Base-by-base conservation (phyloP, 352 stramenopile genomes). In the Globisporangium polare region DNA sequence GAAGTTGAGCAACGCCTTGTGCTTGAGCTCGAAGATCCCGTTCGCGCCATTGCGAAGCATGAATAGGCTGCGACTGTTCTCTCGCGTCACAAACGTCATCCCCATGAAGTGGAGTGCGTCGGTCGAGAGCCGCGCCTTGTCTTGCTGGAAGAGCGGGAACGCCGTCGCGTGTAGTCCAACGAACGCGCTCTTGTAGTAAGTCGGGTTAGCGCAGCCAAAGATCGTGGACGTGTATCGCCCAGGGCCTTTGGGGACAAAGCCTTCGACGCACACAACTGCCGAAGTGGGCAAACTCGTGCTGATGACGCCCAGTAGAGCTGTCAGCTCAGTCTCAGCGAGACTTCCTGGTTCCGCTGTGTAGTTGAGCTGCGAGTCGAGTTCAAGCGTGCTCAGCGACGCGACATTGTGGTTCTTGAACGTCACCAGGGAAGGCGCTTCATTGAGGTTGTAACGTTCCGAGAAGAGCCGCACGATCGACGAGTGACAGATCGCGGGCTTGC, bases 281-380 rank as follows among this genome's bases (percentile, higher is more conserved):
- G 61, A 76, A 6, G 83, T 58, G 6, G 77, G 80, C 1, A 65
- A 64, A 37, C 80, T 86, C 58, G 74, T 75, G 68, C 74, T 78
- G 63, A 89, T 79, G 31, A 89, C 75, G n/a, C 75, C 59, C 0
- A 89, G 60, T 3, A 89, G 51, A 26, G 73, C 62, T 12, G 80
- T 61, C 0, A 85, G 57, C 42, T 81, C 75, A 0, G 60, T 56
- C 27, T 89, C 80, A 0, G 63, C 68, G 45, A 77, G 67, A 15
- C 66, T 77, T 8, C 72, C 71, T 12, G 77, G 67, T 6, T 43
- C 29, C 0, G 56, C 56, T 57, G 60, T 42, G 39, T 77, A 58
- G 15, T 60, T 37, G 24, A 53, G 51, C 43, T 26, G 31, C 29
- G 15, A 0, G 0, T 39, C 50, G 39, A 51, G 12, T 22, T 20